phyloP scores from a whole-genome alignment of 441 rosid genomes.

The Eutrema salsugineum region DNA sequence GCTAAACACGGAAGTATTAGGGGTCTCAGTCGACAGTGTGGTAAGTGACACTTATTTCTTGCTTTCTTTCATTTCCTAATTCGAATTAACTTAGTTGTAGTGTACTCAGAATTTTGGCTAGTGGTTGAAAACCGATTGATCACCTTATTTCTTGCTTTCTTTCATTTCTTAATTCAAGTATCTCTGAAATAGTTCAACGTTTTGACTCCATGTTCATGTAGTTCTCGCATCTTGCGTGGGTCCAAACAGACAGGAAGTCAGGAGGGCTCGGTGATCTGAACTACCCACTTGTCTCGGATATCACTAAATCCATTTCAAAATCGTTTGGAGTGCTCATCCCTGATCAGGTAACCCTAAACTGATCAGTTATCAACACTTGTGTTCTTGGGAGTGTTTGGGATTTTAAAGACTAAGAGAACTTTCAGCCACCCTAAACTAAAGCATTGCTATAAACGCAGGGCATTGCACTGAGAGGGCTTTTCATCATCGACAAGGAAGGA shows the following conservation, averaged over 20 bases:
- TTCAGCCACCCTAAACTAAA: not conserved
- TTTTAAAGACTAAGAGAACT: not conserved
- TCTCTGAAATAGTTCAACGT: not conserved
- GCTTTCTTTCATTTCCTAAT: too few relatives aligned
- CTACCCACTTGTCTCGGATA: slow-evolving; percentile 68
- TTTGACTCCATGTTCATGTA: slow-evolving; percentile 4
- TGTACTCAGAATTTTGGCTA: not conserved
- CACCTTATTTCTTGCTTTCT: not conserved
- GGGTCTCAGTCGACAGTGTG: slow-evolving; percentile 75
- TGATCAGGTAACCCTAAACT: slow-evolving; percentile 74
- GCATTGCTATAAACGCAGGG: slow-evolving; percentile 42
- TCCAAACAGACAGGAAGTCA: slow-evolving; percentile 82
- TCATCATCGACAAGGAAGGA: slow-evolving; percentile 79
- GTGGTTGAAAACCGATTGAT: not conserved
- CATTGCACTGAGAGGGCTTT: slow-evolving; percentile 49
- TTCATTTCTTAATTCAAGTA: not conserved
- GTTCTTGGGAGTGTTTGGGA: too few relatives aligned
- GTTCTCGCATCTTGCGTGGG: slow-evolving; percentile 89
- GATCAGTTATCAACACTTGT: too few relatives aligned
- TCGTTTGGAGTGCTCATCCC: slow-evolving; percentile 70
- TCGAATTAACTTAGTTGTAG: not conserved
- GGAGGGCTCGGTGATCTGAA: slow-evolving; percentile 92
- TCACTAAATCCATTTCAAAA: slow-evolving; percentile 76
- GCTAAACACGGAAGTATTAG: slow-evolving; percentile 65
- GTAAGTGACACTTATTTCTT: too few relatives aligned